These are phyloP conservation scores for Hymenotorrendiella dingleyae DNA, from an alignment of 2,329 filamentous ascomycete genomes.

Conservation along the genomic window DNA sequence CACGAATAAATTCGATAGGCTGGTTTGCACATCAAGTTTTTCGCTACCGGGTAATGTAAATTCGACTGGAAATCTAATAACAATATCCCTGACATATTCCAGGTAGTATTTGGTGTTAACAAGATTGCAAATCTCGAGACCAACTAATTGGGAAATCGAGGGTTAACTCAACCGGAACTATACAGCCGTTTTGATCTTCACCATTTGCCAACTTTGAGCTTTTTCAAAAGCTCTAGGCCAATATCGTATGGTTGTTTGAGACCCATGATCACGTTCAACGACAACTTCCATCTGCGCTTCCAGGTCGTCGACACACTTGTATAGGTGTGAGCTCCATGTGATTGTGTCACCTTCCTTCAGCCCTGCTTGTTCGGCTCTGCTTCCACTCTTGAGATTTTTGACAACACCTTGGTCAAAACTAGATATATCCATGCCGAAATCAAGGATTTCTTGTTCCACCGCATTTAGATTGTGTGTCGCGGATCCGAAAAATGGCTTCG, in stretches of 20 bases:
- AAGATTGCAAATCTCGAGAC: too few relatives aligned
- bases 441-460: conserved; percentile 17
- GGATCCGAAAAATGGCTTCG: conserved; percentile 12
- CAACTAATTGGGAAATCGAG: too few relatives aligned
- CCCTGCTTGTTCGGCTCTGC: conserved; percentile 20
- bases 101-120: too few relatives aligned
- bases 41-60: too few relatives aligned
- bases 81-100: too few relatives aligned
- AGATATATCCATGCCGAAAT: conserved; percentile 21
- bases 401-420: conserved; percentile 18
- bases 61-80: too few relatives aligned
- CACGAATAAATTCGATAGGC: too few relatives aligned
- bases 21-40: too few relatives aligned
- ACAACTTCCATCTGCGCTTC: conserved; percentile 15
- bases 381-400: conserved; percentile 15
- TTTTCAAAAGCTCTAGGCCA: conserved; percentile 19
- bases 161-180: too few relatives aligned
- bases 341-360: conserved; percentile 22
- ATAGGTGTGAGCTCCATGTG: conserved; percentile 12
- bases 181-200: too few relatives aligned
- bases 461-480: conserved; percentile 14
- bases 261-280: conserved; percentile 14
- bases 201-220: conserved; percentile 21
- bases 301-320: conserved; percentile 18
- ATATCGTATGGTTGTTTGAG: conserved; percentile 12